These are phyloP conservation scores for Allantophomopsis cytisporea DNA, from an alignment of 2,329 filamentous ascomycete species.

Conservation along the genomic window DNA sequence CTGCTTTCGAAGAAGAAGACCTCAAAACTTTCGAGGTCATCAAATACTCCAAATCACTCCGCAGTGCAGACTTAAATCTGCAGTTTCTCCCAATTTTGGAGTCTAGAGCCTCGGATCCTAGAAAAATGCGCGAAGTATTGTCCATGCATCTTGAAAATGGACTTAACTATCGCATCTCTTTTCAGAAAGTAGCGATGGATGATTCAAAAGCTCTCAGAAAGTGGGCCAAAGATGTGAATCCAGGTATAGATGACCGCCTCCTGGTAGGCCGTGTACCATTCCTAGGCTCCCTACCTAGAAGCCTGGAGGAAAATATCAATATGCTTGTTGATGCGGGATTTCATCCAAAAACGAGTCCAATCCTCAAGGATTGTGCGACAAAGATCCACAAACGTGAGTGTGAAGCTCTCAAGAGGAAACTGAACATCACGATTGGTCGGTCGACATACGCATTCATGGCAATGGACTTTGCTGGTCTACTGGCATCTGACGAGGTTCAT, in stretches of 20 bases:
- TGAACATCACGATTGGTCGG: constrained; percentile 45
- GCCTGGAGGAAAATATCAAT: constrained; percentile 32
- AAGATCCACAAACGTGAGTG: constrained; percentile 8
- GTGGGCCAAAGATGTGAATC: constrained; percentile 35
- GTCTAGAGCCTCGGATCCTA: constrained; percentile 35
- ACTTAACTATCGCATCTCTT: constrained; percentile 35
- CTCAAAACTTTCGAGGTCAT: constrained; percentile 55
- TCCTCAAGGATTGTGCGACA: constrained; percentile 30
- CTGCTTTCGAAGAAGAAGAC: constrained; percentile 19
- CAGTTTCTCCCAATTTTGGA: constrained; percentile 58
- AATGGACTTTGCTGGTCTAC: constrained; percentile 46
- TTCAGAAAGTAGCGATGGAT: constrained; percentile 34
- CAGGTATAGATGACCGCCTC: constrained; percentile 22
- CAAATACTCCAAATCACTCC: constrained; percentile 29
- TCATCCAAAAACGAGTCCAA: constrained; percentile 29
- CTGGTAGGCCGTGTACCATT: constrained; percentile 10
- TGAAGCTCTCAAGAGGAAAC: constrained; percentile 28
- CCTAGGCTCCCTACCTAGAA: constrained; percentile 9
- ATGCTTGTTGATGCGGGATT: constrained; percentile 49
- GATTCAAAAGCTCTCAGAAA: constrained; percentile 33
- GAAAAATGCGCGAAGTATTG: constrained; percentile 32
- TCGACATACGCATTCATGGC: constrained; percentile 55
- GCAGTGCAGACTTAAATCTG: constrained; percentile 43
- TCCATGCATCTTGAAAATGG: constrained; percentile 31
- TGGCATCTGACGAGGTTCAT: constrained; percentile 54